phyloP scores from a whole-genome alignment of 2,329 filamentous ascomycete genomes.

The Cladosporium sphaerospermum region DNA sequence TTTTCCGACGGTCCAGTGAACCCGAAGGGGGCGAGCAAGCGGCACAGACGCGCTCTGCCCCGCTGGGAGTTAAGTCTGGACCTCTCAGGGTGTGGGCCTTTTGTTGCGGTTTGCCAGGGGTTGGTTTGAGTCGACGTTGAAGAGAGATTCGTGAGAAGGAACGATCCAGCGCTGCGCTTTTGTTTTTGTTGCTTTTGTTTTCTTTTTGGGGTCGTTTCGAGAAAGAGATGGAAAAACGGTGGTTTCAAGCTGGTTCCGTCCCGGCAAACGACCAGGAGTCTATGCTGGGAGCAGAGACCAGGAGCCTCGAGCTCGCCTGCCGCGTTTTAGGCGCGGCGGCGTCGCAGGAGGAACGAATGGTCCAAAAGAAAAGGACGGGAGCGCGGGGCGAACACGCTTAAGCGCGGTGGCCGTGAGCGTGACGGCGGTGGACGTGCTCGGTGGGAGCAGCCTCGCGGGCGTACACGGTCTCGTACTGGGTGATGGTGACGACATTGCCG shows the following conservation, averaged over 20 bases:
- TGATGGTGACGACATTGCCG: constrained; percentile 1
- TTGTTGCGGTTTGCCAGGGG: background rate
- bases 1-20: no score
- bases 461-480: constrained; percentile 6
- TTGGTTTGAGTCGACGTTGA: background rate
- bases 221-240: background rate
- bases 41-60: constrained; percentile 11
- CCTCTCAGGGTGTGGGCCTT: background rate
- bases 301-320: constrained; percentile 4
- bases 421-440: constrained; percentile 6
- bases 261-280: background rate
- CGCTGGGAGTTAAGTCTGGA: no score
- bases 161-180: constrained; percentile 6
- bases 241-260: background rate
- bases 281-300: background rate
- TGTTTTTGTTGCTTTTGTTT: background rate
- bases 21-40: background rate
- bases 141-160: constrained; percentile 9
- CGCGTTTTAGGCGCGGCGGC: background rate
- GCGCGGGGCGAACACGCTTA: constrained; percentile 9
- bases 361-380: background rate
- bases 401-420: background rate
- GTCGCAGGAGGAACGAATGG: constrained; percentile 6
- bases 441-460: constrained; percentile 8
- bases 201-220: constrained; percentile 1